Evolutionary conservation across 1,139 yeast genomes (phyloP).

Genomic region (Yamadazyma taylorii): DNA sequence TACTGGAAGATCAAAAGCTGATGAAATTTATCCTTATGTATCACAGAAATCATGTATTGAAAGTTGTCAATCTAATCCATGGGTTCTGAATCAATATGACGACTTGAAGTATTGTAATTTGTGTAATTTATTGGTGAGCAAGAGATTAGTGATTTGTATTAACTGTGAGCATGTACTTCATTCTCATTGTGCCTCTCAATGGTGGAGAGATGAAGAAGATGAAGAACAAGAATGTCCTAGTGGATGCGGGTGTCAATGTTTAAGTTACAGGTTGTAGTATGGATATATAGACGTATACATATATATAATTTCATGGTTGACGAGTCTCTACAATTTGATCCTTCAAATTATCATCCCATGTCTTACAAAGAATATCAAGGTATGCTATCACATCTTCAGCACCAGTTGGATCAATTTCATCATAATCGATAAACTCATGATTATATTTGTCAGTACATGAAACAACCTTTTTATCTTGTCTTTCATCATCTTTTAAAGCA

Average conservation of each 20-base stretch:
- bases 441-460: constrained; percentile 70
- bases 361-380: constrained; percentile 50
- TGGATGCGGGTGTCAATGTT: constrained; percentile 87
- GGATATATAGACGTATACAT: neutral
- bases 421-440: constrained; percentile 55
- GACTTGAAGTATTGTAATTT: constrained; percentile 52
- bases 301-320: constrained; percentile 17
- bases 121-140: constrained; percentile 62
- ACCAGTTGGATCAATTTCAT: constrained; percentile 63
- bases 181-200: constrained; percentile 70
- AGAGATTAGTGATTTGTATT: constrained; percentile 64
- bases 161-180: constrained; percentile 80
- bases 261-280: constrained; percentile 25
- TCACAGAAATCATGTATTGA: constrained; percentile 23
- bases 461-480: constrained; percentile 65
- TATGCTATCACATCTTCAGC: constrained; percentile 62
- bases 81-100: constrained; percentile 32
- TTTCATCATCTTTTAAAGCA: constrained; percentile 37
- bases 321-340: constrained; percentile 68
- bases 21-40: neutral
- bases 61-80: constrained; percentile 26
- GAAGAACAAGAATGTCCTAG: constrained; percentile 76
- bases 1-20: constrained; percentile 10
- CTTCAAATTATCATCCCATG: constrained; percentile 63
- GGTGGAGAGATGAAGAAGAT: constrained; percentile 63